phyloP scores from a whole-genome alignment of 345 rosid species.

The Aquilaria malaccensis region DNA sequence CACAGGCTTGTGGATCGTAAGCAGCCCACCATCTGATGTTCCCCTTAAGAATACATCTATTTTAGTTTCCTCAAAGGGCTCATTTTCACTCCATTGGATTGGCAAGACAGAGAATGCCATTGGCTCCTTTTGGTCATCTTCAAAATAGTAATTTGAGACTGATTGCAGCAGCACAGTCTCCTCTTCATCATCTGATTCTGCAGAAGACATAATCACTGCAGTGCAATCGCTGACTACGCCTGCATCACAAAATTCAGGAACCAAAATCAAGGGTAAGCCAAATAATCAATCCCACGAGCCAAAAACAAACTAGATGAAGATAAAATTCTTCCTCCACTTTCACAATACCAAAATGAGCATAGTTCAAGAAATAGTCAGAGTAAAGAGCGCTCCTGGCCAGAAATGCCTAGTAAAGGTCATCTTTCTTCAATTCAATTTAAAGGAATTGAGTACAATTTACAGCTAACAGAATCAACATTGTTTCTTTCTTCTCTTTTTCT shows the following conservation, averaged over 20 bases:
- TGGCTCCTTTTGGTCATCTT: constrained; percentile 44
- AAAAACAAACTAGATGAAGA: not conserved
- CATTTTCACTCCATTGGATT: constrained; percentile 38
- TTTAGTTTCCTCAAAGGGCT: constrained; percentile 16
- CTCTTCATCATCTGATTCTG: constrained; percentile 61
- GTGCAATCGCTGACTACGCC: not conserved
- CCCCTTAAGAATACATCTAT: constrained; percentile 49
- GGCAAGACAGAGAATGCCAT: constrained; percentile 63
- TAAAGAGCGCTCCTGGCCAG: too few species aligned
- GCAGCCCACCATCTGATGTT: constrained; percentile 47
- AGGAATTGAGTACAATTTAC: too few species aligned
- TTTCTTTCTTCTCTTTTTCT: too few species aligned
- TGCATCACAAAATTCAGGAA: not conserved
- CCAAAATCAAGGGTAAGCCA: not conserved
- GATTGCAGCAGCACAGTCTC: constrained; percentile 35
- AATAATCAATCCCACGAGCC: not conserved
- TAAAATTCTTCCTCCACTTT: not conserved
- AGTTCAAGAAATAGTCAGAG: too few species aligned
- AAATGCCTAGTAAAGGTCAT: too few species aligned
- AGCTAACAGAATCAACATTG: too few species aligned
- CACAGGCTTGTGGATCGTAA: constrained; percentile 44
- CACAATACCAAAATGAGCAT: too few species aligned
- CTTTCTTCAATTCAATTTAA: too few species aligned
- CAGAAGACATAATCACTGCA: not conserved
- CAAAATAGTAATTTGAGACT: constrained; percentile 54